Percentiles rank a stretch among this genome's conserved stretches.
phyloP scores from a whole-genome alignment of 139 green algal species.

The Chlamydomonas incerta region DNA sequence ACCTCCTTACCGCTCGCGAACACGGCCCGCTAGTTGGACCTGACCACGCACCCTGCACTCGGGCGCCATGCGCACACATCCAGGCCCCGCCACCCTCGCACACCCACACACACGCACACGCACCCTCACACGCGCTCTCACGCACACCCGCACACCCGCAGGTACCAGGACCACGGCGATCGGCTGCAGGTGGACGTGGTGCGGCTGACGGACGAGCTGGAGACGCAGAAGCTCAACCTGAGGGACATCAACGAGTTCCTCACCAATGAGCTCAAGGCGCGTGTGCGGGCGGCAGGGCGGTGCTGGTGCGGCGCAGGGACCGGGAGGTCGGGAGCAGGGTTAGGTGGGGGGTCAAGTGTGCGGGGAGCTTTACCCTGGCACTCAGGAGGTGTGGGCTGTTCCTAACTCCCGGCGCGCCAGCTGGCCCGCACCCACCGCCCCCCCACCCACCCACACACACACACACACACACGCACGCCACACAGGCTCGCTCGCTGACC shows the following conservation, averaged over 20 bases:
- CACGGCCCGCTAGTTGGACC: no score
- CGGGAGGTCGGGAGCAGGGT: no score
- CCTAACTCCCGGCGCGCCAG: no score
- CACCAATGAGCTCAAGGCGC: slow-evolving; percentile 73
- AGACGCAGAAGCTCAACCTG: slow-evolving; percentile 79
- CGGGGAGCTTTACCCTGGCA: neutral
- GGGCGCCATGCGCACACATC: neutral
- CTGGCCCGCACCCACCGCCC: no score
- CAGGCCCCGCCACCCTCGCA: neutral
- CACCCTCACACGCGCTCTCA: neutral
- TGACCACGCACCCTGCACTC: neutral
- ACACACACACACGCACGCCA: no score
- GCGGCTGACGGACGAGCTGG: slow-evolving; percentile 73
- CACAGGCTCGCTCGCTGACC: slow-evolving; percentile 47
- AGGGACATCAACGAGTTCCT: slow-evolving; percentile 87
- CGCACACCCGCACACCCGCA: slow-evolving; percentile 19
- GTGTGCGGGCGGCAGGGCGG: neutral
- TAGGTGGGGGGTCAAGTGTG: neutral
- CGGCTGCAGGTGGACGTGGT: slow-evolving; percentile 75
- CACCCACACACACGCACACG: neutral
- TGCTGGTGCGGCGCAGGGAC: no score
- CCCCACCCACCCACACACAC: neutral
- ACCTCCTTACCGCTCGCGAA: no score
- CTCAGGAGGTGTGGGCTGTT: neutral
- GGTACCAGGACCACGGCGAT: slow-evolving; percentile 78